These are phyloP conservation scores for Yarrowia yakushimensis DNA, from an alignment of 805 yeast genomes.

Conservation along the genomic window DNA sequence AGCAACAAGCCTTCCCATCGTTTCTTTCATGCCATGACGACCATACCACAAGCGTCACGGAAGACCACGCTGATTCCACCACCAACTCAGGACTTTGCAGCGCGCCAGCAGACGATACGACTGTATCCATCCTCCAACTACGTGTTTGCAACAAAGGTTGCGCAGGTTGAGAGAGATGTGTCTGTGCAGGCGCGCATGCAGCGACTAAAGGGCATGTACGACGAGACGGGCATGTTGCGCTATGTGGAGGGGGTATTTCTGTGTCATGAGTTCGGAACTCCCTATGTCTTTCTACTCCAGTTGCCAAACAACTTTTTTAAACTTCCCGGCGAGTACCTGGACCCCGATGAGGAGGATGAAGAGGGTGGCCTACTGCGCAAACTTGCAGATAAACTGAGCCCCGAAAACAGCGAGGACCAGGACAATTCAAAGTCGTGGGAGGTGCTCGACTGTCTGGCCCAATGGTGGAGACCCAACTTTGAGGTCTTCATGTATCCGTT, in stretches of 20 bases:
- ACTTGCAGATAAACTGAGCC: constrained; percentile 29
- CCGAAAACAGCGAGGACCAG: constrained; percentile 28
- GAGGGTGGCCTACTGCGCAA: constrained; percentile 31
- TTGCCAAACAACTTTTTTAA: constrained; percentile 38
- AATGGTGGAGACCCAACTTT: constrained; percentile 40
- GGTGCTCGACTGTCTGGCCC: constrained; percentile 37
- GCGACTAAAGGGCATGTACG: constrained; percentile 35
- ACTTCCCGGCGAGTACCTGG: constrained; percentile 30
- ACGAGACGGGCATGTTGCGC: constrained; percentile 35
- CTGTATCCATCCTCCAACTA: constrained; percentile 38
- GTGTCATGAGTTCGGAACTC: constrained; percentile 39
- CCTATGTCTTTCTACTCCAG: constrained; percentile 35
- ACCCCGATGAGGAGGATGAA: constrained; percentile 36
- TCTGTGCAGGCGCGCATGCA: constrained; percentile 34
- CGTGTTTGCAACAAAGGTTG: constrained; percentile 35
- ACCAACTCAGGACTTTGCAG: constrained; percentile 27
- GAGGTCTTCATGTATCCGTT: constrained; percentile 37
- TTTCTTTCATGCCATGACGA: constrained; percentile 15
- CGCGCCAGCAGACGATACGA: constrained; percentile 33
- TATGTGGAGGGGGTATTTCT: constrained; percentile 36
- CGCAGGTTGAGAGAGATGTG: constrained; percentile 37
- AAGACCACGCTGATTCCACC: constrained; percentile 27
- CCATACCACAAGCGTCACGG: constrained; percentile 18
- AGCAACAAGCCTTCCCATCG: constrained; percentile 8
- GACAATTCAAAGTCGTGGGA: constrained; percentile 33